Base-by-base conservation (phyloP, 805 yeast genomes). In the Sungouiozyma intestinalis region DNA sequence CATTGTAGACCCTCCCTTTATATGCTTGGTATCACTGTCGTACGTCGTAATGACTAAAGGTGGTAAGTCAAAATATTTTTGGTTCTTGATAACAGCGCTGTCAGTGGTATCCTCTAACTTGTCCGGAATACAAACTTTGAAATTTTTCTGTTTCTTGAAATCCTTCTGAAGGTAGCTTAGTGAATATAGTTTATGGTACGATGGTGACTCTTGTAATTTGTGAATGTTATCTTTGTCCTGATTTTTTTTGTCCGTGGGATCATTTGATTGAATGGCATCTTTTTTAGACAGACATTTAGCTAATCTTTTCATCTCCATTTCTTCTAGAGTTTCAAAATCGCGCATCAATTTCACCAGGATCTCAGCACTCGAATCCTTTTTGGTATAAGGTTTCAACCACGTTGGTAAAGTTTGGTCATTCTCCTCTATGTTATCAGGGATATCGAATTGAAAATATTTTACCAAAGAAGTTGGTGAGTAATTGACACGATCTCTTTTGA, bases 291-390 rank as follows among this genome's bases (percentile, higher is more conserved):
- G 38, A 36, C 63, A 55, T 13, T 50, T 51, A 38, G 57, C 54
- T 31, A 61, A 40, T 41, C 65, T 47, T 40, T 51, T 40, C 33
- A 50, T 48, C 44, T 61, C 65, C 27, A 59, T 52, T 32, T 59
- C 58, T 48, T 67, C 72, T 41, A 64, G 45, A 19, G 45, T 45
- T 48, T 66, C 68, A 44, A 64, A 66, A 20, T 59, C 57, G 4
- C 49, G 40, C 21, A 62, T 54, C 31, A 64, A 49, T 33, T 55
- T 47, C 13, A 55, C 44, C 32, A 67, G 46, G 3, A 52, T 45
- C 2, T 40, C 34, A 29, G 58, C 54, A 2, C 53, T 49, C 14
- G 51, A 46, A 7, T 43, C 38, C 20, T 45, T 47, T 2, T 47
- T 40, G 3, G 51, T 51, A 16, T 40, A 50, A 3, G 43, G 49